These are phyloP conservation scores for Claviceps capensis DNA, from an alignment of 2,329 filamentous ascomycete genomes.

Conservation along the genomic window DNA sequence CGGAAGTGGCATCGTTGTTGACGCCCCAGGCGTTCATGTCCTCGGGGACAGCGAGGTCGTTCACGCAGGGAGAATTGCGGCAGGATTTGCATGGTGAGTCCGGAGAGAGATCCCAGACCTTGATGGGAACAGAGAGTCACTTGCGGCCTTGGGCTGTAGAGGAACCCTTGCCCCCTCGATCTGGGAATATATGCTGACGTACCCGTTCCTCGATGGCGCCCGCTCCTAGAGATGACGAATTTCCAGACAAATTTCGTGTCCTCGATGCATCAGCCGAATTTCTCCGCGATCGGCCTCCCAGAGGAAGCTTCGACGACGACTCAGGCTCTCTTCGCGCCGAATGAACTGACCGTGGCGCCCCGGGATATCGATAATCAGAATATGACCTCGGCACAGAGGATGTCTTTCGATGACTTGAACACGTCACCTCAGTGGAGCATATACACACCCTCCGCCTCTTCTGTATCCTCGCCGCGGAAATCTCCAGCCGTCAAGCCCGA, in stretches of 20 bases:
- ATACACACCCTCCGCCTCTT: slow-evolving; percentile 9
- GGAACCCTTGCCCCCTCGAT: too few species aligned
- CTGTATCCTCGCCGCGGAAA: slow-evolving; percentile 16
- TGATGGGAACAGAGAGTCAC: too few species aligned
- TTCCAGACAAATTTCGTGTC: slow-evolving; percentile 20
- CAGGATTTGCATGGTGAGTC: slow-evolving; percentile 19
- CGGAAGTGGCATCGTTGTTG: slow-evolving; percentile 12
- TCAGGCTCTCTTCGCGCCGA: slow-evolving; percentile 23
- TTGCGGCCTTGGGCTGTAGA: too few species aligned
- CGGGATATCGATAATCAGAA: slow-evolving; percentile 28
- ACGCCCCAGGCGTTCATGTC: slow-evolving; percentile 27
- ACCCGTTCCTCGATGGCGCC: background rate
- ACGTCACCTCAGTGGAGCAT: slow-evolving; percentile 15
- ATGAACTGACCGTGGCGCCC: slow-evolving; percentile 19
- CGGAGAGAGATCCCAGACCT: background rate
- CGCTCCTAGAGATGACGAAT: slow-evolving; percentile 15
- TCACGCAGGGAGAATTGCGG: slow-evolving; percentile 9
- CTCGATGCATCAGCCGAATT: slow-evolving; percentile 11
- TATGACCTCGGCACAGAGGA: slow-evolving; percentile 17
- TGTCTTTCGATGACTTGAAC: slow-evolving; percentile 26
- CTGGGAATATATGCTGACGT: too few species aligned
- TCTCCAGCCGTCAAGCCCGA: slow-evolving; percentile 17
- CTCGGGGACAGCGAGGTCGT: slow-evolving; percentile 13
- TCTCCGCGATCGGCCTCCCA: background rate
- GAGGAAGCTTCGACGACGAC: slow-evolving; percentile 25